Base-by-base conservation (phyloP, 2,329 filamentous ascomycete genomes). In the Grosmannia huntii region DNA sequence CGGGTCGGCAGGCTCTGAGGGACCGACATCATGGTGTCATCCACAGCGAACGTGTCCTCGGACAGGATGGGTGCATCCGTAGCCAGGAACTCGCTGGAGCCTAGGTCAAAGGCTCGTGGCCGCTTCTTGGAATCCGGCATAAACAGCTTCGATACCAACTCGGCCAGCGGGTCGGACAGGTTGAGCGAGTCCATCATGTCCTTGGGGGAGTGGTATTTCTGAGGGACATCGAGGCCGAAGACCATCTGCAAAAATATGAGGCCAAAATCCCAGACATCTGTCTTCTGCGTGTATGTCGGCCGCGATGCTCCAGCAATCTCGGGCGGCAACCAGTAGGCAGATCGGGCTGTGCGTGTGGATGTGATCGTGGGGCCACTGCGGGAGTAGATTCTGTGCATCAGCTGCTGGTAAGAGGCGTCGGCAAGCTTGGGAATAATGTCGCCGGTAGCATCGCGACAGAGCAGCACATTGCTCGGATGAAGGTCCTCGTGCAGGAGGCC, bases 241-340 rank as follows among this genome's bases (percentile, higher is more conserved):
- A 94, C 81, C 90, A 97, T 96, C 69, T 99, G 92, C 46, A 96
- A 71, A 65, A 96, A 88, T 5, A 96, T 81, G 33, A 96, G 83
- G 5, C 94, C 94, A 65, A 99, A 84, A 64, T 96, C 89, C 94
- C 94, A 99, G 10, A 97, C 82, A 68, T 97, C 94, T 0, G 90
- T 89, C 69, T 96, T 96, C 65, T 81, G 80, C 1, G 80, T 84
- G 72, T 86, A 77, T 69, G 86, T 76, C 33, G 78, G 78, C 31
- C 80, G 85, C 60, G 79, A 81, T 1, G 76, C 78, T 53, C 74
- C 79, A 33, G 81, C 80, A 55, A 90, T 78, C 70, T 96, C 90
- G 1, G 90, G 87, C 1, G 91, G 84, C 7, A 87, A 72, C 91
- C 91, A 96, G 63, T 90, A 89, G 1, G 86, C 84, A 19, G 89